Conservation (phyloP, 2,329 filamentous ascomycete genomes). For the Penicillium sclerotiorum region DNA sequence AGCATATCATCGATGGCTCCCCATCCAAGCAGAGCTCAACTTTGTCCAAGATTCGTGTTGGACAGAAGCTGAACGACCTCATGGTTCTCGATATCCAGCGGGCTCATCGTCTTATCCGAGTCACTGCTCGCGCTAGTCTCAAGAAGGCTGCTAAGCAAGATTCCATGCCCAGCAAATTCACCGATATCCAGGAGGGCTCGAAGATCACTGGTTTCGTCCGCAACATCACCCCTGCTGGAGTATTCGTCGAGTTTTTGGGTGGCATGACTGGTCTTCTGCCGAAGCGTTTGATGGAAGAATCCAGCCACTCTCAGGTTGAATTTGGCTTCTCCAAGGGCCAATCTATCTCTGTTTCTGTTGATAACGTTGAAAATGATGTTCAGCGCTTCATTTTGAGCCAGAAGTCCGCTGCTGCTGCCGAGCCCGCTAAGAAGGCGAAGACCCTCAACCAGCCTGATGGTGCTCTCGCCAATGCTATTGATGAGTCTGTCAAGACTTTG, state of each 20-base stretch:
- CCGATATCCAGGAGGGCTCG: constrained; percentile 70
- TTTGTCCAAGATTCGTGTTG: constrained; percentile 79
- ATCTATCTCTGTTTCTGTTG: constrained; percentile 71
- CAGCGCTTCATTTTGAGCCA: constrained; percentile 70
- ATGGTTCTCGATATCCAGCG: constrained; percentile 85
- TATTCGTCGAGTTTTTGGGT: constrained; percentile 87
- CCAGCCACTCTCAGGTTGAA: constrained; percentile 66
- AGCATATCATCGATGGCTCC: constrained; percentile 84
- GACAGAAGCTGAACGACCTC: constrained; percentile 79
- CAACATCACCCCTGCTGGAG: constrained; percentile 77
- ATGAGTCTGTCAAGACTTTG: constrained; percentile 64
- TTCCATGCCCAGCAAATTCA: constrained; percentile 71
- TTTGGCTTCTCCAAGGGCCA: constrained; percentile 81
- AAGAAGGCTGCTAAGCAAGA: constrained; percentile 72
- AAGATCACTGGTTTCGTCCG: constrained; percentile 78
- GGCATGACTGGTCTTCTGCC: constrained; percentile 77
- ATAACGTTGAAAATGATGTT: constrained; percentile 70
- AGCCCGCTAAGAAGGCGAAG: constrained; percentile 46
- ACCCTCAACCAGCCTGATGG: constrained; percentile 41
- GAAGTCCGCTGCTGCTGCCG: constrained; percentile 54
- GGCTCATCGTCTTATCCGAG: constrained; percentile 70
- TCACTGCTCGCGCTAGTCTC: constrained; percentile 83
- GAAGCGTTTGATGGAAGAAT: constrained; percentile 74
- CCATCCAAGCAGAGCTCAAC: constrained; percentile 74
- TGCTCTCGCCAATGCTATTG: constrained; percentile 60